Base-by-base conservation (phyloP, 208 protist genomes). In the Acanthamoeba sp. region DNA sequence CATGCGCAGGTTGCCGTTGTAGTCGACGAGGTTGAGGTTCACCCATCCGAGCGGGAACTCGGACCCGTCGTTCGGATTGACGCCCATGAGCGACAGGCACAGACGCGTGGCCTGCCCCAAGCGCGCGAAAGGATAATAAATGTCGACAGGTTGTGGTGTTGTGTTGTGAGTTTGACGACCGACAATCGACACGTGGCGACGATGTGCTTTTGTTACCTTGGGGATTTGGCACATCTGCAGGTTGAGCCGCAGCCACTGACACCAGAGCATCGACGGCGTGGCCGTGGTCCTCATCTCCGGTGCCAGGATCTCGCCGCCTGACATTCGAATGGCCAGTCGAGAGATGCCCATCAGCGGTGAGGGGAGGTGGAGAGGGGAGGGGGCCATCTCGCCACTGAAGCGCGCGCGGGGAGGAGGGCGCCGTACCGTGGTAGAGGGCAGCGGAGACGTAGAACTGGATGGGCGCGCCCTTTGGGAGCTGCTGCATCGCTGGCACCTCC, bases 11-110 rank as follows among this genome's bases (percentile, higher is more conserved):
- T 52, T 59, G 40, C n/a, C 34, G 90, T 48, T 66, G 42, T 45
- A 57, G 57, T 96, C 95, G n/a, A 57, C 20, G 18, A 91, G 84
- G 1, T 40, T 71, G 32, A 71, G 52, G 34, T 71, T 91, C 20
- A 71, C 84, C 84, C 84, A 91, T n/a, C 78, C 78, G 22, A 87
- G 27, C 34, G 78, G 78, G 22, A 59, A 42, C 48, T 62, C 78
- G 29, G 78, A 45, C 34, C 20, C 66, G 66, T 78, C 34, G 34
- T 20, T n/a, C 0, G 66, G 24, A 20, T 78, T 78, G 14, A 78
- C 66, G 34, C 34, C 66, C 34, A 78, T 42, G 16, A 78, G 1
- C 20, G 66, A 45, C 9, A 78, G 10, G 66, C 66, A 78, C 29
- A 78, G 34, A 2, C 66, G 16, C 22, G 66, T 78, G 9, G 66